Conservation (phyloP, 1,139 yeast genomes). For the Tardiomyces digboiensis region DNA sequence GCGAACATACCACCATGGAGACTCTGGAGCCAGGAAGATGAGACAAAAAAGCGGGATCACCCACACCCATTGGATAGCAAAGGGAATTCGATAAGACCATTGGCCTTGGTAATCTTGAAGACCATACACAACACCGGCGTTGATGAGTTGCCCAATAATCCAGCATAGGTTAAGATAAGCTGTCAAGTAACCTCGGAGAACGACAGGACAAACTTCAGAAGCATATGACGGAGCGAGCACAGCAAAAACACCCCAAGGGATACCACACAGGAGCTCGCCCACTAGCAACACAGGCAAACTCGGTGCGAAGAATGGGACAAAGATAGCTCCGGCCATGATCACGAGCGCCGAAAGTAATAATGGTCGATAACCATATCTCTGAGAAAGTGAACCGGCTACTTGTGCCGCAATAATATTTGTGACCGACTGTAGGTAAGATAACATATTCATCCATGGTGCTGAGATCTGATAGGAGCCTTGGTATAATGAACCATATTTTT, state of each 20-base stretch:
- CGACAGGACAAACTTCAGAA: slow-evolving; percentile 37
- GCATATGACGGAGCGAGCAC: slow-evolving; percentile 38
- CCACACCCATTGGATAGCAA: slow-evolving; percentile 54
- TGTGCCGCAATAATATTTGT: slow-evolving; percentile 33
- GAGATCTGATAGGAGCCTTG: slow-evolving; percentile 23
- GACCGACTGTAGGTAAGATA: slow-evolving; percentile 23
- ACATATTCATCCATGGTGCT: slow-evolving; percentile 40
- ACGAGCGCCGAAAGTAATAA: slow-evolving; percentile 28
- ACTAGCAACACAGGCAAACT: slow-evolving; percentile 28
- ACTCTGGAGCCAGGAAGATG: slow-evolving; percentile 42
- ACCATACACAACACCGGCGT: slow-evolving; percentile 33
- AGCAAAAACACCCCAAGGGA: slow-evolving; percentile 39
- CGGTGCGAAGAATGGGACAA: slow-evolving; percentile 36
- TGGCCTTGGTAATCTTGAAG: slow-evolving; percentile 14
- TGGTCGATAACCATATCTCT: slow-evolving; percentile 32
- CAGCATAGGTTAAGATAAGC: slow-evolving; percentile 36
- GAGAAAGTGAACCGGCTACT: slow-evolving; percentile 31
- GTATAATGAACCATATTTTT: slow-evolving; percentile 27
- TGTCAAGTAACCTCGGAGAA: slow-evolving; percentile 35
- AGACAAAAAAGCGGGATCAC: slow-evolving; percentile 41
- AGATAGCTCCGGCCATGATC: slow-evolving; percentile 28
- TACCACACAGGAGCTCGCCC: slow-evolving; percentile 36
- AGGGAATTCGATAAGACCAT: slow-evolving; percentile 35
- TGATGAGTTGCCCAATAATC: slow-evolving; percentile 36
- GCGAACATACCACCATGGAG: slow-evolving; percentile 46